A percentile compares a stretch with the other conserved stretches of the same genome.
Conservation (phyloP, 352 stramenopile genomes). For the Detonula confervacea region DNA sequence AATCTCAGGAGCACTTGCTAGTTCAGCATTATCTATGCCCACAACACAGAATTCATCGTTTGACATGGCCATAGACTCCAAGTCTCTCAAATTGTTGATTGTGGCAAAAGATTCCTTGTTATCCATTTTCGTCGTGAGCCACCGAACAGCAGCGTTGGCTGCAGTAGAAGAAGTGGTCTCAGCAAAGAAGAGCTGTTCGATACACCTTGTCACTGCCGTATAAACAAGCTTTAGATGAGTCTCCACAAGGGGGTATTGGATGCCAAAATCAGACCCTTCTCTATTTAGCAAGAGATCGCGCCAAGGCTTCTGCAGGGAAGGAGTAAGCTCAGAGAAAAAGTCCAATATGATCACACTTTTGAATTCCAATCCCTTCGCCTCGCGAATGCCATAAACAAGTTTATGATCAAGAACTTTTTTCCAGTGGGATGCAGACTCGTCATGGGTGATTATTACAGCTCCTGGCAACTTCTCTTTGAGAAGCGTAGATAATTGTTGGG, state of each 20-base stretch:
- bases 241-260: conserved; percentile 64
- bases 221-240: conserved; percentile 76
- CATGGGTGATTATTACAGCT: conserved; percentile 59
- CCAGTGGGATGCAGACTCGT: conserved; percentile 32
- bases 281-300: conserved; percentile 52
- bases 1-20: conserved; percentile 38
- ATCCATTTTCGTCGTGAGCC: conserved; percentile 47
- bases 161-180: conserved; percentile 61
- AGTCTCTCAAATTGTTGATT: conserved; percentile 48
- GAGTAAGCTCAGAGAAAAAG: conserved; percentile 67
- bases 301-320: conserved; percentile 62
- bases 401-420: conserved; percentile 39
- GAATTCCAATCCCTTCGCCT: conserved; percentile 79
- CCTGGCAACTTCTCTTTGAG: conserved; percentile 49
- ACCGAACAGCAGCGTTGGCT: conserved; percentile 64
- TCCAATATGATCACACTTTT: conserved; percentile 72
- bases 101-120: conserved; percentile 36
- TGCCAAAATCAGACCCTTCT: conserved; percentile 36
- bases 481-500: conserved; percentile 43
- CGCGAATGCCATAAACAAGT: conserved; percentile 60
- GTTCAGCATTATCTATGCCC: conserved; percentile 60
- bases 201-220: conserved; percentile 71
- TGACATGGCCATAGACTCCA: conserved; percentile 60
- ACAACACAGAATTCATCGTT: conserved; percentile 56
- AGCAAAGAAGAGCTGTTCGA: conserved; percentile 73